Conservation (phyloP, 2,329 filamentous ascomycete species). For the Sclerotiophoma versabilis region DNA sequence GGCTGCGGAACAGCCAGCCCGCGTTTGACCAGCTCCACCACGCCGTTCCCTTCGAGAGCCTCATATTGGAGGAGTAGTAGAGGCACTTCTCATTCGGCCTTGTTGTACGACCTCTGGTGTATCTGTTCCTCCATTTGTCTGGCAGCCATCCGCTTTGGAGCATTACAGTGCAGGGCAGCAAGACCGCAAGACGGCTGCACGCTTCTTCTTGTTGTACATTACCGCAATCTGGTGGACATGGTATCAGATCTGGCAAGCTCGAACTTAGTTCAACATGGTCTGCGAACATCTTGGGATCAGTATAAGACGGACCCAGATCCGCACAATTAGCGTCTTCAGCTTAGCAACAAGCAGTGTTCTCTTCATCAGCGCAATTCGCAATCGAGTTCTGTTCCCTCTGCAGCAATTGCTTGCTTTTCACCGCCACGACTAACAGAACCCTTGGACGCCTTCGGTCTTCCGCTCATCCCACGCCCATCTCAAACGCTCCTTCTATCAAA, state of each 20-base stretch:
- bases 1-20: constrained; percentile 53
- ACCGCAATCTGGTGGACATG: constrained; percentile 29
- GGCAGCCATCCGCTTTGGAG: constrained; percentile 40
- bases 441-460: constrained; percentile 32
- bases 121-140: constrained; percentile 46
- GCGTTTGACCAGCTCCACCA: constrained; percentile 48
- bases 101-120: constrained; percentile 42
- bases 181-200: constrained; percentile 36
- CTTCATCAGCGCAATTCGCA: constrained; percentile 26
- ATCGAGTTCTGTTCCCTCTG: constrained; percentile 27
- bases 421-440: constrained; percentile 42
- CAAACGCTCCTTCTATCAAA: constrained; percentile 30
- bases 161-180: constrained; percentile 28
- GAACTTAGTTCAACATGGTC: constrained; percentile 35
- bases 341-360: constrained; percentile 31
- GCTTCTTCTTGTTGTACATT: constrained; percentile 39
- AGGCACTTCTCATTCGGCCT: constrained; percentile 35
- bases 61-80: constrained; percentile 34
- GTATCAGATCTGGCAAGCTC: constrained; percentile 30
- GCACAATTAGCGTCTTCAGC: constrained; percentile 37
- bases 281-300: constrained; percentile 25
- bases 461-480: constrained; percentile 35
- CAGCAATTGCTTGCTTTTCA: constrained; percentile 45
- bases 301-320: constrained; percentile 48
- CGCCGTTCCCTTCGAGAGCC: constrained; percentile 34